Conservation (phyloP, 192 early-diverging fungal species). For the Backusella tuberculispora region DNA sequence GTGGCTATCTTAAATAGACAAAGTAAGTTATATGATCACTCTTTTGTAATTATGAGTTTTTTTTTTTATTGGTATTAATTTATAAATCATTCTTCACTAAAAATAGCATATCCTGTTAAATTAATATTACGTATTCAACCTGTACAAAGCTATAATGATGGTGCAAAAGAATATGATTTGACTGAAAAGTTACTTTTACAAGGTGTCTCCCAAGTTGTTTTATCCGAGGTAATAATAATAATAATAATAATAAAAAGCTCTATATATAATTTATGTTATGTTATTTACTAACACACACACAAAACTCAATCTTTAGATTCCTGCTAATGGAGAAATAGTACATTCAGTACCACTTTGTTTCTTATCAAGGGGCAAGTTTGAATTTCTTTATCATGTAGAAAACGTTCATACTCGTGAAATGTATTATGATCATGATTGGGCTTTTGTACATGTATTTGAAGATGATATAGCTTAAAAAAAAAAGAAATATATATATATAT, state of each 20-base stretch:
- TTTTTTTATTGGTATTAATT: neutral
- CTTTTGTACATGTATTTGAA: slow-evolving; percentile 31
- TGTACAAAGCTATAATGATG: slow-evolving; percentile 55
- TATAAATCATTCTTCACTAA: neutral
- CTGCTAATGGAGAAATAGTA: slow-evolving; percentile 44
- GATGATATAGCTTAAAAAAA: neutral
- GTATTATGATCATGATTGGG: slow-evolving; percentile 56
- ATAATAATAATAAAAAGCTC: neutral
- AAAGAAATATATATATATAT: neutral
- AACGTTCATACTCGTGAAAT: slow-evolving; percentile 54
- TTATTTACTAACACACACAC: neutral
- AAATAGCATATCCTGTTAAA: slow-evolving; percentile 35
- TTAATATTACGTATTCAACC: slow-evolving; percentile 59
- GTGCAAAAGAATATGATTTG: slow-evolving; percentile 58
- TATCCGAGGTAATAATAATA: slow-evolving; percentile 49
- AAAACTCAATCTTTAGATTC: slow-evolving; percentile 47
- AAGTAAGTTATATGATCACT: slow-evolving; percentile 39
- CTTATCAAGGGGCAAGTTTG: slow-evolving; percentile 56
- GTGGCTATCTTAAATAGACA: slow-evolving; percentile 53
- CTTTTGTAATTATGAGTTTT: neutral
- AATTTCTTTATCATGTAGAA: slow-evolving; percentile 60
- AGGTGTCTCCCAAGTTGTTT: slow-evolving; percentile 53
- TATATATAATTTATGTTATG: neutral
- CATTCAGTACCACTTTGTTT: slow-evolving; percentile 58
- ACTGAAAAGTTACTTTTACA: slow-evolving; percentile 54